Percentiles rank a stretch among this genome's conserved stretches.
Evolutionary conservation across 139 green algal genomes (phyloP).

Genomic region (Zygnema cylindricum): DNA sequence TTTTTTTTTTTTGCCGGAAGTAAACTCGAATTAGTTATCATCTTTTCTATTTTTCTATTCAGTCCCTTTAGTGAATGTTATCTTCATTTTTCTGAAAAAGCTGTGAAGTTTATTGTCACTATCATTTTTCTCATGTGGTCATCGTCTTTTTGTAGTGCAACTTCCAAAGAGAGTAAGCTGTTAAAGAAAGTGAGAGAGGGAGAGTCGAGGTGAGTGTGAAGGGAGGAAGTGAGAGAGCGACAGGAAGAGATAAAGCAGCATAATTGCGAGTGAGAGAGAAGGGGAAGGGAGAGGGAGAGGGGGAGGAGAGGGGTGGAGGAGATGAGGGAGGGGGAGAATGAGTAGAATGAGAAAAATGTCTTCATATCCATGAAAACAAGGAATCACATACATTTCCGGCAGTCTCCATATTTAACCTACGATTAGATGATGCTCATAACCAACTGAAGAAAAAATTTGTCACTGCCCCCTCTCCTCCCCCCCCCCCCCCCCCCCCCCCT

Average conservation of each 20-base stretch:
- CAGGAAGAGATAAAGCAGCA: too few relatives aligned
- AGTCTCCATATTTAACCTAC: not conserved
- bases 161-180: not conserved
- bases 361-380: too few relatives aligned
- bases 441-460: not conserved
- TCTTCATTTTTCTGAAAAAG: too few relatives aligned
- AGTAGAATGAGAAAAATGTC: not conserved
- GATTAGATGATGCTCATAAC: not conserved
- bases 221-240: not conserved
- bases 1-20: too few relatives aligned
- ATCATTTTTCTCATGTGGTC: conserved; percentile 73
- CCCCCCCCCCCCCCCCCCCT: not conserved
- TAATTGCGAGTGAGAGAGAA: not conserved
- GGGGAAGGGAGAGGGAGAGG: not conserved
- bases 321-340: not conserved
- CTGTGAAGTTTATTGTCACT: too few relatives aligned
- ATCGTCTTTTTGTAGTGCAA: not conserved
- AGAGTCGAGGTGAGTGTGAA: not conserved
- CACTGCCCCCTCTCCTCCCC: not conserved
- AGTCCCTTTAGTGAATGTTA: too few relatives aligned
- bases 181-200: not conserved
- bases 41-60: too few relatives aligned
- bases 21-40: too few relatives aligned
- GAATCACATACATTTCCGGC: not conserved
- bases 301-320: not conserved